Conservation (phyloP, 768 basidiomycete species). For the Hysterangium stoloniferum region DNA sequence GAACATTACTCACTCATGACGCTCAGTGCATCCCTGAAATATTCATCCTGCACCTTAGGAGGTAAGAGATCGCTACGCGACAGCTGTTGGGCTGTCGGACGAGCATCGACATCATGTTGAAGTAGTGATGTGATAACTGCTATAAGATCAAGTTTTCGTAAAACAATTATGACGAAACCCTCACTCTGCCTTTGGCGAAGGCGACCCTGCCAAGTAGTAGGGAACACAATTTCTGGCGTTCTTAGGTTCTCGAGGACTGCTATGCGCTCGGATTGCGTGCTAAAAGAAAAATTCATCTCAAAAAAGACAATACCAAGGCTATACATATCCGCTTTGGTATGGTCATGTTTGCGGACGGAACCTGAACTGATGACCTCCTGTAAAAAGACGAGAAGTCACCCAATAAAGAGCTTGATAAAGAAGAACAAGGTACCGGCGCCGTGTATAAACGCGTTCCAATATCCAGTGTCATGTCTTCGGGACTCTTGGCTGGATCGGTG, state of each 20-base stretch:
- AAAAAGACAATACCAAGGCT: slow-evolving; percentile 95
- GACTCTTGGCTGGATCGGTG: slow-evolving; percentile 20
- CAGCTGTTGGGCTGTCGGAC: slow-evolving; percentile 78
- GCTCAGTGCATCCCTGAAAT: slow-evolving; percentile 70
- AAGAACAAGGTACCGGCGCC: slow-evolving; percentile 55
- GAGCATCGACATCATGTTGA: slow-evolving; percentile 68
- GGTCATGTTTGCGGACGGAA: slow-evolving; percentile 35
- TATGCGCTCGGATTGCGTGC: slow-evolving; percentile 77
- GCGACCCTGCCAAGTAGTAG: slow-evolving; percentile 63
- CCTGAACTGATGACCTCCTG: slow-evolving; percentile 7
- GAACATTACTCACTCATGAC: slow-evolving; percentile 53
- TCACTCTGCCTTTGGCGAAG: slow-evolving; percentile 62
- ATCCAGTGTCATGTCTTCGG: slow-evolving; percentile 68
- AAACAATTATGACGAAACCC: slow-evolving; percentile 19
- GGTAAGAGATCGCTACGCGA: slow-evolving; percentile 75
- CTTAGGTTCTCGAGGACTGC: slow-evolving; percentile 75
- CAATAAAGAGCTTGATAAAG: not conserved
- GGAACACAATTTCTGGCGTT: slow-evolving; percentile 67
- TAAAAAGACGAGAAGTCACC: not conserved
- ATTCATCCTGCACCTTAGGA: slow-evolving; percentile 71
- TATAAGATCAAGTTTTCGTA: not conserved
- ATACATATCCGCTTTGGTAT: slow-evolving; percentile 90
- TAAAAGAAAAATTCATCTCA: slow-evolving; percentile 87
- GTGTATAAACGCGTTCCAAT: slow-evolving; percentile 91
- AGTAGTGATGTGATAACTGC: slow-evolving; percentile 75